A percentile compares a stretch with the other conserved stretches of the same genome.
Conservation (phyloP, 805 yeast species). For the Saturnispora sekii region DNA sequence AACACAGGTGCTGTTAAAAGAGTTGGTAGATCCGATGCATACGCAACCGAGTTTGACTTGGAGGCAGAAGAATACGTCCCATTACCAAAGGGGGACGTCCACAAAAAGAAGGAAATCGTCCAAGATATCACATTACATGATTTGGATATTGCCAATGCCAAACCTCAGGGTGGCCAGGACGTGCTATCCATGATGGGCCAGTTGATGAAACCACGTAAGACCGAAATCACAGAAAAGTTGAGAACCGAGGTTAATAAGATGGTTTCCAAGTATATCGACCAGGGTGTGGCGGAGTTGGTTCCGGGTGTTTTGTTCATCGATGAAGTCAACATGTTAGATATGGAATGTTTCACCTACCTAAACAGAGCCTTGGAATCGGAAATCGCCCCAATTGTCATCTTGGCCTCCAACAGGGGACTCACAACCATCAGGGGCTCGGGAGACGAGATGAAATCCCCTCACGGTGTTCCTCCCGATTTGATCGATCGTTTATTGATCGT, state of each 20-base stretch:
- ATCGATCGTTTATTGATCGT: constrained; percentile 90
- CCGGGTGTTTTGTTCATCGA: constrained; percentile 98
- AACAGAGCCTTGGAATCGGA: constrained; percentile 96
- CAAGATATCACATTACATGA: constrained; percentile 98
- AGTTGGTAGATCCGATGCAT: constrained; percentile 90
- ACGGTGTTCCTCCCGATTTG: constrained; percentile 93
- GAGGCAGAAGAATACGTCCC: constrained; percentile 97
- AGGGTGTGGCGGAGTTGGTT: constrained; percentile 95
- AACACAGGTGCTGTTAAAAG: constrained; percentile 90
- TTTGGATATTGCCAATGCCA: constrained; percentile 93
- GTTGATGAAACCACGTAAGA: constrained; percentile 87
- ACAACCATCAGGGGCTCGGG: constrained; percentile 85
- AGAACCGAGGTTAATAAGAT: constrained; percentile 94
- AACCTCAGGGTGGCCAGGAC: constrained; percentile 96
- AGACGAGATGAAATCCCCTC: constrained; percentile 77
- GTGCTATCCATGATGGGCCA: constrained; percentile 98
- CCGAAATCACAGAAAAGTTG: constrained; percentile 92
- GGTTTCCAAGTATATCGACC: constrained; percentile 98
- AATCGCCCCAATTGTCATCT: constrained; percentile 91
- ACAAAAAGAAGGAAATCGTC: constrained; percentile 87
- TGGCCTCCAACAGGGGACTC: constrained; percentile 97
- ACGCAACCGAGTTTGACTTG: constrained; percentile 97
- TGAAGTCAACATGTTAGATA: constrained; percentile 96
- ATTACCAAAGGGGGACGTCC: constrained; percentile 98
- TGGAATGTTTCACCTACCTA: constrained; percentile 91